Evolutionary conservation across 169 alveolate species (phyloP).

Genomic region (Cryptosporidium parvum): DNA sequence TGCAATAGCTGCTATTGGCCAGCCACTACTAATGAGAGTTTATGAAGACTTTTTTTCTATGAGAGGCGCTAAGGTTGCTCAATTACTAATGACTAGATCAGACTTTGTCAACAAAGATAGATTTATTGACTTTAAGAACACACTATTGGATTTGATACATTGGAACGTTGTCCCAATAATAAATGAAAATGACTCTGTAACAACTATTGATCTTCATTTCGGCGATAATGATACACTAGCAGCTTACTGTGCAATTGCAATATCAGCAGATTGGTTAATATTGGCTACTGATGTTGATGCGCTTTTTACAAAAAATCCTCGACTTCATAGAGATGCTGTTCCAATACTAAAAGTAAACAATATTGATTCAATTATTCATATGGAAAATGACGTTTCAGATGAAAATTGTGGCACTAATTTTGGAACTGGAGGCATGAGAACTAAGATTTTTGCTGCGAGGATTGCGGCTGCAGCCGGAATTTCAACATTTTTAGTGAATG

Average conservation of each 20-base stretch:
- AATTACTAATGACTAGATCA: constrained; percentile 65
- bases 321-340: constrained; percentile 73
- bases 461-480: constrained; percentile 80
- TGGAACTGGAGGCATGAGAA: constrained; percentile 82
- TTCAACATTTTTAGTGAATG: constrained; percentile 76
- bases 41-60: constrained; percentile 77
- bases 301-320: constrained; percentile 78
- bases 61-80: constrained; percentile 77
- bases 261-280: constrained; percentile 79
- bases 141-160: constrained; percentile 58
- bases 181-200: constrained; percentile 80
- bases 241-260: constrained; percentile 79
- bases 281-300: constrained; percentile 82
- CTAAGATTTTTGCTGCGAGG: constrained; percentile 79
- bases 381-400: constrained; percentile 65
- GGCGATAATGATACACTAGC: constrained; percentile 82
- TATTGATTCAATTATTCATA: constrained; percentile 71
- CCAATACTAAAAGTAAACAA: constrained; percentile 77
- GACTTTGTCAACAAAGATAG: constrained; percentile 76
- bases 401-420: constrained; percentile 69
- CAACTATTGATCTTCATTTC: constrained; percentile 77
- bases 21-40: constrained; percentile 80
- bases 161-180: constrained; percentile 80
- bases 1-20: constrained; percentile 84
- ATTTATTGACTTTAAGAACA: constrained; percentile 68